A percentile compares a stretch with the other conserved stretches of the same genome.
Conservation (phyloP, 257 asterid species). For the Solanum ossicruentum region DNA sequence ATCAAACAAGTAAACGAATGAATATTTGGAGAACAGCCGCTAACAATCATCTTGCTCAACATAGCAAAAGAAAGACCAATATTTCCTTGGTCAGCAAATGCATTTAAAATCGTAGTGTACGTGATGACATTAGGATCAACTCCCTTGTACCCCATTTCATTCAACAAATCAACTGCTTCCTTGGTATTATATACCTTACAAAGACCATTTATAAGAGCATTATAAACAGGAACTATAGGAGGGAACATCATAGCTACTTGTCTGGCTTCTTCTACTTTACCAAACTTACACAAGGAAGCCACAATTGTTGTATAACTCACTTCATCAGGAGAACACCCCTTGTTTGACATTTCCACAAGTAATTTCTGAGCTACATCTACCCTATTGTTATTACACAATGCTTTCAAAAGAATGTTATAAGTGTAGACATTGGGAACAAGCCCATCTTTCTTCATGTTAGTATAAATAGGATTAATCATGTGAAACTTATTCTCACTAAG, state of each 20-base stretch:
- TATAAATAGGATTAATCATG: slow-evolving; percentile 62
- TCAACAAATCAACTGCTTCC: slow-evolving; percentile 44
- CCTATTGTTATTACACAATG: slow-evolving; percentile 67
- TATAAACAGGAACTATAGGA: slow-evolving; percentile 51
- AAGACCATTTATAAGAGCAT: slow-evolving; percentile 56
- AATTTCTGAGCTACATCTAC: slow-evolving; percentile 51
- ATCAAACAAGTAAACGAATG: slow-evolving; percentile 71
- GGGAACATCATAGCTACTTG: slow-evolving; percentile 3
- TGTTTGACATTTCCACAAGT: slow-evolving; percentile 80
- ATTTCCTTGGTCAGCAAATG: slow-evolving; percentile 39
- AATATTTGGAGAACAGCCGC: slow-evolving; percentile 56
- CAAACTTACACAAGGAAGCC: slow-evolving; percentile 60
- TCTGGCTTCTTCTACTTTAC: slow-evolving; percentile 43
- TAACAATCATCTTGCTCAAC: slow-evolving; percentile 57
- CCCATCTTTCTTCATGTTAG: slow-evolving; percentile 80
- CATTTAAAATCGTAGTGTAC: slow-evolving; percentile 39
- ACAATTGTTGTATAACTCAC: slow-evolving; percentile 76
- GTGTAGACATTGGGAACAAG: slow-evolving; percentile 80
- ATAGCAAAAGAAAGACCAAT: slow-evolving; percentile 41
- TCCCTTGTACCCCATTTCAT: slow-evolving; percentile 44
- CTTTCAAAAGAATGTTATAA: slow-evolving; percentile 76
- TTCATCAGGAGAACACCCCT: slow-evolving; percentile 69
- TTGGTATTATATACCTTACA: slow-evolving; percentile 31
- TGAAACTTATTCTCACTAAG: slow-evolving; percentile 61
- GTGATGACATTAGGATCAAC: slow-evolving; percentile 58